These are phyloP conservation scores for Elasticomyces elasticus DNA, from an alignment of 495 filamentous ascomycete genomes.

Conservation along the genomic window DNA sequence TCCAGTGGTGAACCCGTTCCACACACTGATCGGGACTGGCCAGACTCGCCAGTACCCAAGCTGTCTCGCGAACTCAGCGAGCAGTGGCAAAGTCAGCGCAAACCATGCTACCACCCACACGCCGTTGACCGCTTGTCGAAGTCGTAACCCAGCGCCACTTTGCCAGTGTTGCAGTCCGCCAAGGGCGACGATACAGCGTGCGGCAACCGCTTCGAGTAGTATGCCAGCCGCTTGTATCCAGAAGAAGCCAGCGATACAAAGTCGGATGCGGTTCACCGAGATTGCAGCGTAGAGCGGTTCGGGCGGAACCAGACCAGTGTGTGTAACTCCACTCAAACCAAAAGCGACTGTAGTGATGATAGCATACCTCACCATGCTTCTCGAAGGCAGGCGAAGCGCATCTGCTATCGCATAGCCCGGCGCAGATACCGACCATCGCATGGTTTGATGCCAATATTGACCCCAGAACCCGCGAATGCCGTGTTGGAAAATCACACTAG, in stretches of 20 bases:
- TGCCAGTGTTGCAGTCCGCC: not conserved
- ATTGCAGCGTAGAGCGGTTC: constrained; percentile 14
- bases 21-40: constrained; percentile 16
- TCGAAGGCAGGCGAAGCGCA: not conserved
- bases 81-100: constrained; percentile 4
- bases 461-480: constrained; percentile 23
- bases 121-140: constrained; percentile 3
- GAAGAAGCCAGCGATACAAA: constrained; percentile 17
- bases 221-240: constrained; percentile 16
- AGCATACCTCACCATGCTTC: constrained; percentile 11
- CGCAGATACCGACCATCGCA: constrained; percentile 13
- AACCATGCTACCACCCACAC: constrained; percentile 18
- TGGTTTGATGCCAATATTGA: constrained; percentile 21
- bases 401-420: constrained; percentile 17
- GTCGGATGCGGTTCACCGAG: not conserved
- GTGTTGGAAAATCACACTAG: constrained; percentile 1
- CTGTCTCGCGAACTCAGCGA: constrained; percentile 15
- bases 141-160: not conserved
- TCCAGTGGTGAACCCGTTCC: constrained; percentile 12
- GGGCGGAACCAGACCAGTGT: constrained; percentile 22
- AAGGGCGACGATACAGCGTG: not conserved
- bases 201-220: constrained; percentile 9
- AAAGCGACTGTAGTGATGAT: constrained; percentile 14
- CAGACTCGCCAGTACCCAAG: constrained; percentile 18
- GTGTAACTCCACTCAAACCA: constrained; percentile 14